Base-by-base conservation (phyloP, 257 asterid genomes). In the Nicotiana paniculata region DNA sequence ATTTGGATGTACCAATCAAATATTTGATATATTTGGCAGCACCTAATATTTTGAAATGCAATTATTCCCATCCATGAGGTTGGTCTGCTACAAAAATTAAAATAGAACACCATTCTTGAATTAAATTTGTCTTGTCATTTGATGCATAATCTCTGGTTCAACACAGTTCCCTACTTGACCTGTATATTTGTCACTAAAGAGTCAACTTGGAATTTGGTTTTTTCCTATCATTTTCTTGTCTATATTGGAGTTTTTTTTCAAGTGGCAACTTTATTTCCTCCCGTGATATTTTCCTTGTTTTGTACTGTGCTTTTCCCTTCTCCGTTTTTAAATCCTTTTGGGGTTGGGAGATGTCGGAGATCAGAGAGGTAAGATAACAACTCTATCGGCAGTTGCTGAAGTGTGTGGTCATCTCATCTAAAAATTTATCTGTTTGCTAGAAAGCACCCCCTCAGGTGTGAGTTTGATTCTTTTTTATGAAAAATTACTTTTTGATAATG, bases 21-120 rank as follows among this genome's bases (percentile, higher is more conserved):
- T 7, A 3, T n/a, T 82, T 82, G 28, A 7, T 61, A 62, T 6
- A 33, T 75, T 75, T 46, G 85, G 81, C 81, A 62, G 58, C 12
- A 68, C 57, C 58, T 46, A 12, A 17, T 28, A 32, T 4, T 1
- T 33, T 17, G 54, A n/a, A 68, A 37, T 81, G 33, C 77, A 61
- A 43, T 21, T 59, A 51, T 39, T 82, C 11, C 17, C 5, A 48
- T 9, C 48, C 9, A 65, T 65, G 24, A 65, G 72, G 43, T 65
- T 65, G 46, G 46, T 30, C 12, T 43, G 51, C 51, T 43, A 9
- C 10, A 9, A 9, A 43, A 43, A 9, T 43, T 43, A 53, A 53
- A 5, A 67, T 53, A 3, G 75, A 61, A 35, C 51, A 67, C 51
- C 11, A 33, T 67, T 33, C 18, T 67, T 33, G 53, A 67, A 67